phyloP scores from a whole-genome alignment of 2,329 filamentous ascomycete species.

The Penicillium sp. region DNA sequence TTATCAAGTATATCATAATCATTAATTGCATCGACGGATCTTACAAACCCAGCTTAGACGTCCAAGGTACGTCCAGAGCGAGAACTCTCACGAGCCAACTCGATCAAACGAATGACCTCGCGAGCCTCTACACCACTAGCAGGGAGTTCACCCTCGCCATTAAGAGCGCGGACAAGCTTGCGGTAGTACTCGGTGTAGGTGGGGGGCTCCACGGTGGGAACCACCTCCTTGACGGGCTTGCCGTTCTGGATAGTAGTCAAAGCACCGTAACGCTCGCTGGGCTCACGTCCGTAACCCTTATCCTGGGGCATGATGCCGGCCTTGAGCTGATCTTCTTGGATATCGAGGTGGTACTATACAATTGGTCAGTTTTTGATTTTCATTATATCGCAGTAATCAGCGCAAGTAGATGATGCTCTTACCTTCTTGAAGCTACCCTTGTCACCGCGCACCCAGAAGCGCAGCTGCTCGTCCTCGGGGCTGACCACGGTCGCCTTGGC shows the following conservation, averaged over 20 bases:
- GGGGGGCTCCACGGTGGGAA: slow-evolving; percentile 53
- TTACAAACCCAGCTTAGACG: slow-evolving; percentile 19
- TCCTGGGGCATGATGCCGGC: slow-evolving; percentile 55
- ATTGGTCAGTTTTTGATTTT: not conserved
- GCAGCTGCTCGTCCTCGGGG: slow-evolving; percentile 58
- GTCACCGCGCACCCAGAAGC: slow-evolving; percentile 68
- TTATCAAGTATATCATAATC: slow-evolving; percentile 13
- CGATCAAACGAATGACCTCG: slow-evolving; percentile 49
- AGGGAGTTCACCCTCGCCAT: slow-evolving; percentile 46
- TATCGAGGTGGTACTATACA: slow-evolving; percentile 51
- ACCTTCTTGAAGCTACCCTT: slow-evolving; percentile 67
- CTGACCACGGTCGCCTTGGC: slow-evolving; percentile 62
- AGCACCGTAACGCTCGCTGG: slow-evolving; percentile 47
- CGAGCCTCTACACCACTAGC: slow-evolving; percentile 47
- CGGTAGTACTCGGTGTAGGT: slow-evolving; percentile 64
- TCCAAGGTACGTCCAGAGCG: slow-evolving; percentile 43
- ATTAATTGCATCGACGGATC: slow-evolving; percentile 4
- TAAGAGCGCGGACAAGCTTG: slow-evolving; percentile 45
- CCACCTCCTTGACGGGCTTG: slow-evolving; percentile 43
- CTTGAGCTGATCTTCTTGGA: slow-evolving; percentile 66
- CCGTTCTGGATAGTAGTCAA: slow-evolving; percentile 51
- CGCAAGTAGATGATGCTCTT: slow-evolving; percentile 20
- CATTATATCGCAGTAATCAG: not conserved
- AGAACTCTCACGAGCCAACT: slow-evolving; percentile 49
- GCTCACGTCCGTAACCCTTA: slow-evolving; percentile 57